Evolutionary conservation across 2,329 filamentous ascomycete species (phyloP).

Genomic region (Alternaria consortialis): DNA sequence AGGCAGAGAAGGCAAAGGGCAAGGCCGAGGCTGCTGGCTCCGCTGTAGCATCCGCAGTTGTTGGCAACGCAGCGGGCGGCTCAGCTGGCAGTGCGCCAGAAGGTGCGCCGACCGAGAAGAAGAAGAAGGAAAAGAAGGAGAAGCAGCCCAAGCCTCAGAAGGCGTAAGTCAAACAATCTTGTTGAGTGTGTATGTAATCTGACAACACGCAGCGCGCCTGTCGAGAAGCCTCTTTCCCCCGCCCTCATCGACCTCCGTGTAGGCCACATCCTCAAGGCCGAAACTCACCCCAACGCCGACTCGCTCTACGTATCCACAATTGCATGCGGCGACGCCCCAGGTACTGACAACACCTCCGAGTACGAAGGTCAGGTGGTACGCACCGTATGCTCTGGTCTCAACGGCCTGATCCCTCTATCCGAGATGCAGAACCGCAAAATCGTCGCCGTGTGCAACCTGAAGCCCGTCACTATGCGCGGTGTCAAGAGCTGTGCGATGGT

Average conservation of each 20-base stretch:
- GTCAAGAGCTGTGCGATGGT: constrained; percentile 88
- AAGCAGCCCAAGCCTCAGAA: constrained; percentile 79
- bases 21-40: constrained; percentile 65
- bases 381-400: constrained; percentile 96
- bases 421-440: constrained; percentile 98
- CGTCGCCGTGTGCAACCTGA: constrained; percentile 95
- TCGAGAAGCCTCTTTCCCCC: constrained; percentile 80
- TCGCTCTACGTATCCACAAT: constrained; percentile 96
- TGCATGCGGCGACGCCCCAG: constrained; percentile 86
- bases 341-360: constrained; percentile 87
- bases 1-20: constrained; percentile 58
- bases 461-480: constrained; percentile 98
- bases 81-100: constrained; percentile 46
- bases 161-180: constrained; percentile 36
- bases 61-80: constrained; percentile 49
- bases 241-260: constrained; percentile 92
- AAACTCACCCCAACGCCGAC: constrained; percentile 96
- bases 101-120: constrained; percentile 58
- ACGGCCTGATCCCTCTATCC: constrained; percentile 88
- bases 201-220: constrained; percentile 56
- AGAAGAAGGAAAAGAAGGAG: constrained; percentile 87
- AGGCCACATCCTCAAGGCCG: constrained; percentile 94
- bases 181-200: constrained; percentile 13
- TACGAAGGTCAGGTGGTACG: constrained; percentile 91
- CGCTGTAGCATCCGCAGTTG: constrained; percentile 58